Base-by-base conservation (phyloP, 2,329 filamentous ascomycete species). In the Clonostachys rhizophaga region DNA sequence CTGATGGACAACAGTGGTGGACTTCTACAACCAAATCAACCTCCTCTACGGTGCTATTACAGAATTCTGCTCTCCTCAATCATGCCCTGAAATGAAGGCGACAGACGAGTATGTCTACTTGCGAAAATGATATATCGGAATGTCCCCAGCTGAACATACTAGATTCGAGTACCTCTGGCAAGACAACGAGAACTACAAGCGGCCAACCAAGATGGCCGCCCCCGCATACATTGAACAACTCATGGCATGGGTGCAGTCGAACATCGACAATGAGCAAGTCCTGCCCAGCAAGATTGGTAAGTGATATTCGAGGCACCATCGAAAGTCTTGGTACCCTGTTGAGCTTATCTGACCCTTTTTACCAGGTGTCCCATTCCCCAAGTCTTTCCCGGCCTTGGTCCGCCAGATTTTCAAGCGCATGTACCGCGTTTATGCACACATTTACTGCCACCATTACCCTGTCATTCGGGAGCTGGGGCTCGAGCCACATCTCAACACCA, bases 1-100 rank as follows among this genome's bases (percentile, higher is more conserved):
- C 41, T 46, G 40, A 49, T 18, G 12, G 41, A 39, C 47, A 20
- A 20, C 56, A 96, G 91, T 99, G 74, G 94, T 99, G 74, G 94
- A 99, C 71, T 99, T 99, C 71, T 99, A 99, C 82, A 99, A 99
- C 75, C 94, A 99, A 71, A 95, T 99, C 76, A 99, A 99, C 71
- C 81, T 99, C 35, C 85, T 99, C 50, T 99, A 99, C 67, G 95
- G 95, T 50, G 94, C 94, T 55, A 99, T 99, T 64, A 99, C 94
- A 50, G 94, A 99, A 65, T 99, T 99, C 71, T 99, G 94, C 76
- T 97, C 94, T 24, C 92, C 94, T 34, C 87, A 94, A 65, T 91
- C 91, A 54, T 99, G 94, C 67, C 94, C 94, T 1, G 94, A 97
- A 72, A 99, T 99, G 94, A 99, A 99, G 71, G 94, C 94, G n/a